Percentiles rank a stretch among this genome's conserved stretches.
These are phyloP conservation scores for Mycena olivaceomarginata DNA, from an alignment of 768 basidiomycete species.

Conservation along the genomic window DNA sequence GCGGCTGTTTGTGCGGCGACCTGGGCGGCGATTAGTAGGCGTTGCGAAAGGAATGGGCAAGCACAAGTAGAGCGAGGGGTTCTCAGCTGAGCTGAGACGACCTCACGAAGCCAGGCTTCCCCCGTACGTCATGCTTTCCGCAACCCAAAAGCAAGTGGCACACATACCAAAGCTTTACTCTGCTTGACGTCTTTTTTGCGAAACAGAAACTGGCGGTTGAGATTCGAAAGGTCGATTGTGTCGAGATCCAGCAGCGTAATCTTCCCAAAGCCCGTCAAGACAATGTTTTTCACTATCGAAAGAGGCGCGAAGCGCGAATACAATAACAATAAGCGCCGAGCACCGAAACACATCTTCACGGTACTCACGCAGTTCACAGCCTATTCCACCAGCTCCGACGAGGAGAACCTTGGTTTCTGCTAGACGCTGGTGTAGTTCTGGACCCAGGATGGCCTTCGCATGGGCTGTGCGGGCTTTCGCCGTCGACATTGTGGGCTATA, in stretches of 20 bases:
- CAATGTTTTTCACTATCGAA: slow-evolving; percentile 93
- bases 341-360: neutral
- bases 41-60: neutral
- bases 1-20: slow-evolving; percentile 89
- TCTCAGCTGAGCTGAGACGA: neutral
- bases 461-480: slow-evolving; percentile 74
- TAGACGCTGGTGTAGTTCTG: slow-evolving; percentile 78
- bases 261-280: slow-evolving; percentile 93
- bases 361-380: slow-evolving; percentile 92
- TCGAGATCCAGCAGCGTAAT: slow-evolving; percentile 97
- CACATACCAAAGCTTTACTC: slow-evolving; percentile 93
- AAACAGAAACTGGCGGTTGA: slow-evolving; percentile 98
- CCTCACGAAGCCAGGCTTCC: too few relatives aligned
- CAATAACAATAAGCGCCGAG: slow-evolving; percentile 5
- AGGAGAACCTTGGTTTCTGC: slow-evolving; percentile 78
- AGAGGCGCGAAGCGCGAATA: neutral
- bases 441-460: slow-evolving; percentile 87
- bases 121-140: too few relatives aligned
- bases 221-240: slow-evolving; percentile 98
- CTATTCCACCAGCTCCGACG: slow-evolving; percentile 98
- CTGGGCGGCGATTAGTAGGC: slow-evolving; percentile 57
- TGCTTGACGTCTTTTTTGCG: slow-evolving; percentile 98
- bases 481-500: slow-evolving; percentile 60
- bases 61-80: neutral
- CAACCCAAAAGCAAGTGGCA: slow-evolving; percentile 44